A percentile compares a stretch with the other conserved stretches of the same genome.
Evolutionary conservation across 164 flowering plant genomes (phyloP).

Genomic region (Kingdonia uniflora): DNA sequence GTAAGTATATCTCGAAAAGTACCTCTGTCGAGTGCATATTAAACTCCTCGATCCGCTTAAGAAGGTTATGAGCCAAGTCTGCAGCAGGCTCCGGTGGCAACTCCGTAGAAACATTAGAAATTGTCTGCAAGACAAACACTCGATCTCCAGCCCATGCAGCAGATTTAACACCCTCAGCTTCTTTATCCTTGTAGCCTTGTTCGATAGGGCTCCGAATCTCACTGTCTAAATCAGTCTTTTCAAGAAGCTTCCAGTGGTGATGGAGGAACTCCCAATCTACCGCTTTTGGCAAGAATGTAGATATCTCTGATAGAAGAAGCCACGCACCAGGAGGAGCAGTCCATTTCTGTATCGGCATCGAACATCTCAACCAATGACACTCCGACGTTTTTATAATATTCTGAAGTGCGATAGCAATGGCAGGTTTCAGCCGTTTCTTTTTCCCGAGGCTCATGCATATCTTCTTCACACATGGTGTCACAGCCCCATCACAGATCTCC

Average conservation of each 20-base stretch:
- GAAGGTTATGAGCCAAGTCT: slow-evolving; percentile 74
- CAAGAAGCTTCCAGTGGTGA: slow-evolving; percentile 91
- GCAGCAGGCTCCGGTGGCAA: slow-evolving; percentile 88
- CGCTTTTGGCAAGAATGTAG: slow-evolving; percentile 60
- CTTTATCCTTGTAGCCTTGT: slow-evolving; percentile 19
- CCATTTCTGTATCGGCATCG: slow-evolving; percentile 76
- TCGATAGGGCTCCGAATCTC: slow-evolving; percentile 21
- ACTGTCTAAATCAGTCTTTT: slow-evolving; percentile 28
- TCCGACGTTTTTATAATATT: slow-evolving; percentile 72
- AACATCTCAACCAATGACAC: slow-evolving; percentile 53
- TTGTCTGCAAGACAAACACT: slow-evolving; percentile 79
- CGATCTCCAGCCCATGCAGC: slow-evolving; percentile 88
- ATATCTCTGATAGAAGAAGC: slow-evolving; percentile 90
- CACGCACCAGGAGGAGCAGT: slow-evolving; percentile 95
- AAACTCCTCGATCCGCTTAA: slow-evolving; percentile 65
- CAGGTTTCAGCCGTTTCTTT: slow-evolving; percentile 62
- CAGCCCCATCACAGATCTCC: slow-evolving; percentile 65
- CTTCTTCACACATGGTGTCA: slow-evolving; percentile 71
- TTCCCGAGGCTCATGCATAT: slow-evolving; percentile 81
- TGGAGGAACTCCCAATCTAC: slow-evolving; percentile 86
- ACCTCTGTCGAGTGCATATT: slow-evolving; percentile 96
- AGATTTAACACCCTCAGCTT: slow-evolving; percentile 27
- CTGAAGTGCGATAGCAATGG: slow-evolving; percentile 57
- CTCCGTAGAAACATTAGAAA: slow-evolving; percentile 79
- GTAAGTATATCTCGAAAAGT: slow-evolving; percentile 4